A percentile compares a stretch with the other conserved stretches of the same genome.
phyloP scores from a whole-genome alignment of 441 rosid genomes.

The Isatis lusitanica region DNA sequence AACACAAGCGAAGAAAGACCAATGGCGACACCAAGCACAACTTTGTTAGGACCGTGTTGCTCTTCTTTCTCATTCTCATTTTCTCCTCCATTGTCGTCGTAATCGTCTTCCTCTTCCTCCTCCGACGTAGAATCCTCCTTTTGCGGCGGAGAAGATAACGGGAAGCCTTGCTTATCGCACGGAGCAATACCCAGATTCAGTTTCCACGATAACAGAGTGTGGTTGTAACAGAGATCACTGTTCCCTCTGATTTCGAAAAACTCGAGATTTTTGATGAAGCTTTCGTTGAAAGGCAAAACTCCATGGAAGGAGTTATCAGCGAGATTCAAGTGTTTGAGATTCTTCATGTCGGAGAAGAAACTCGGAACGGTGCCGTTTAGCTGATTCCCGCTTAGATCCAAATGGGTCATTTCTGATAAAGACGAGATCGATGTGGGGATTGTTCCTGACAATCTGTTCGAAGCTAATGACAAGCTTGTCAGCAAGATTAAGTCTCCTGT shows the following conservation, averaged over 20 bases:
- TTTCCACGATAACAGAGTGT: not conserved
- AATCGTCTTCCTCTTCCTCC: not conserved
- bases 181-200: conserved; percentile 5
- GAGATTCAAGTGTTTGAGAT: conserved; percentile 3
- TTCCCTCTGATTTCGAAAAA: conserved; percentile 1
- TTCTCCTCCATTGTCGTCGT: not conserved
- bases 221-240: conserved; percentile 7
- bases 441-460: not conserved
- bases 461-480: not conserved
- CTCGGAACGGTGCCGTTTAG: conserved; percentile 1
- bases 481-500: not conserved
- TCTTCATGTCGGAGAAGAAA: not conserved
- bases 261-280: not conserved
- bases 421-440: not conserved
- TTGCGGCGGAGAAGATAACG: not conserved
- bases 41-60: not conserved
- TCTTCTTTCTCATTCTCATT: not conserved
- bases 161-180: not conserved
- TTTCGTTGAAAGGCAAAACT: not conserved
- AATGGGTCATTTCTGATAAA: not conserved
- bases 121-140: conserved; percentile 2
- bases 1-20: conserved; percentile 9
- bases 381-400: not conserved
- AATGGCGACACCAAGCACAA: conserved; percentile 13
- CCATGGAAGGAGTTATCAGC: conserved; percentile 1